Base-by-base conservation (phyloP, 805 yeast species). In the Naumovozyma dairenensis region DNA sequence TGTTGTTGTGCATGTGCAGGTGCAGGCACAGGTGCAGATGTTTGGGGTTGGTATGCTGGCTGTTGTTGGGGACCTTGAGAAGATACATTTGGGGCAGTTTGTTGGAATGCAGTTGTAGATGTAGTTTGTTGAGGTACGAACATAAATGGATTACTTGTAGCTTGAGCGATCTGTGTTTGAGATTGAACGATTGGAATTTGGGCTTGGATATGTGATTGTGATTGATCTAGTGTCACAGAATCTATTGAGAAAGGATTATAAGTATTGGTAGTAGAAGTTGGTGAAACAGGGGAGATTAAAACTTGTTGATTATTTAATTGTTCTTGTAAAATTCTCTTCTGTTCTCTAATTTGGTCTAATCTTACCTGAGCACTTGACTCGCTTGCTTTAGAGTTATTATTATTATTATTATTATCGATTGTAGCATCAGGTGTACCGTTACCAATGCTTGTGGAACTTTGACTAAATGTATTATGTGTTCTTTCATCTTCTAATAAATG, bases 401-500 rank as follows among this genome's bases (percentile, higher is more conserved):
- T 29, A 33, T 40, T 35, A 6, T 10, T n/a, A 22, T 18, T 28
- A 19, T 35, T 31, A n/a, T n/a, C 32, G 27, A 36, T 17, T 29
- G 37, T 27, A 38, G 38, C 29, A 39, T 32, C 24, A 34, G 36
- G 30, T 33, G 34, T 38, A 25, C 29, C n/a, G n/a, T 14, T 24
- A n/a, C 30, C 39, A 35, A 33, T 43, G 38, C n/a, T n/a, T n/a
- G n/a, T n/a, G n/a, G n/a, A n/a, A 36, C 42, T 24, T 24, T 12
- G 26, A 14, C 27, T 47, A 31, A 49, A 44, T 1, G 49, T 33
- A 25, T 44, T 40, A 43, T 41, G 45, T 2, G 39, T 44, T n/a
- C 31, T 21, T 19, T 37, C 89, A 25, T 87, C 85, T 52, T 89
- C 96, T 44, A 77, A 71, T 44, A 92, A 63, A 56, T 89, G 93